These are phyloP conservation scores for Penicillium mononematosum DNA, from an alignment of 495 filamentous ascomycete genomes.

Conservation along the genomic window DNA sequence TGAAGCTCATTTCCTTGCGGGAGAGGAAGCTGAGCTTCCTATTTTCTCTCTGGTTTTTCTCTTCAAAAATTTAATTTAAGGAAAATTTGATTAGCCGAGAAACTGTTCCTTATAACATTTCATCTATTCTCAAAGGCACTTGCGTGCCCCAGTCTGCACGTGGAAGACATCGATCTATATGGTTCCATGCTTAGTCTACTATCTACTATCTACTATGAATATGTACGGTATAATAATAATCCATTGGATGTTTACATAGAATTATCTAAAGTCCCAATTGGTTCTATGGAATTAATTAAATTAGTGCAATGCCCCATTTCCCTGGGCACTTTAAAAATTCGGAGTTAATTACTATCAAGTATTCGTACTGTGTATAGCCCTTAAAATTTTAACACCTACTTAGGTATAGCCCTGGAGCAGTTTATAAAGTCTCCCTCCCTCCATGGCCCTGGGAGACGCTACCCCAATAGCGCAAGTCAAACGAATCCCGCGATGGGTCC, in stretches of 20 bases:
- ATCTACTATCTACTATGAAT: not conserved
- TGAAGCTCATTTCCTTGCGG: slow-evolving; percentile 10
- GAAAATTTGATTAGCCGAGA: no score
- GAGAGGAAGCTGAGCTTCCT: not conserved
- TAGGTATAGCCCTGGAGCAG: not conserved
- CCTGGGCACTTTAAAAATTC: no score
- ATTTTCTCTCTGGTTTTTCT: not conserved
- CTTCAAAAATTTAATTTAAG: no score
- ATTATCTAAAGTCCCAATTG: no score
- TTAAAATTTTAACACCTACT: not conserved
- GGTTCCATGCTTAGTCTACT: not conserved
- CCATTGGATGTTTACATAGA: no score
- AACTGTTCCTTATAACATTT: not conserved
- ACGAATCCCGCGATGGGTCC: slow-evolving; percentile 4
- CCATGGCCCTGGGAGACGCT: slow-evolving; percentile 12
- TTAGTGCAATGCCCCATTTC: no score
- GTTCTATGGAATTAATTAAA: no score
- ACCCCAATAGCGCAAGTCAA: slow-evolving; percentile 1
- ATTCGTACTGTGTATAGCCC: not conserved
- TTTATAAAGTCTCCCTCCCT: not conserved
- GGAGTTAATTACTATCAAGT: no score
- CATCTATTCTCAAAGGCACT: not conserved
- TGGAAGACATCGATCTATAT: not conserved
- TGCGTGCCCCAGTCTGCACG: not conserved
- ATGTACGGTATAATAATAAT: no score